These are phyloP conservation scores for Bretziella fagacearum DNA, from an alignment of 2,329 filamentous ascomycete genomes.

Conservation along the genomic window DNA sequence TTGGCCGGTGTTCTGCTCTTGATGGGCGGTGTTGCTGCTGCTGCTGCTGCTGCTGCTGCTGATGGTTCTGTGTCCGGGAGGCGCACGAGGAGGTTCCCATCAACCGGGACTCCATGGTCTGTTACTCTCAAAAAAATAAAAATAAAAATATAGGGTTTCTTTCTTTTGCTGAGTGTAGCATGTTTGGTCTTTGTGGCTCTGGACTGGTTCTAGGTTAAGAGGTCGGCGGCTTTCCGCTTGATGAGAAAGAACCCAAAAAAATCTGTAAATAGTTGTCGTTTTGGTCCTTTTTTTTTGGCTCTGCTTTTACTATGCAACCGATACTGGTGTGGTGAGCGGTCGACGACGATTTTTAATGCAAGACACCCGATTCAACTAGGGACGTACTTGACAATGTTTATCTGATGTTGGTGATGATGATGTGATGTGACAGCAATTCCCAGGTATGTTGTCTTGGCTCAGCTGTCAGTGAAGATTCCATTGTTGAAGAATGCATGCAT, in stretches of 20 bases:
- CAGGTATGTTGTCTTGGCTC: no score
- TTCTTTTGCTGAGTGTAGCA: neutral
- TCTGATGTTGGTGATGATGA: no score
- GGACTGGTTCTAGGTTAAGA: neutral
- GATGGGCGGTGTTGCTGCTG: conserved; percentile 2
- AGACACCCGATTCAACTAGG: neutral
- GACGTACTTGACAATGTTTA: neutral
- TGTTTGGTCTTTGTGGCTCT: neutral
- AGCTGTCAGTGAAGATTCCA: no score
- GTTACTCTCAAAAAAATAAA: conserved; percentile 14
- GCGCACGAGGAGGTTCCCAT: conserved; percentile 16
- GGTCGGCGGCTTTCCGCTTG: neutral
- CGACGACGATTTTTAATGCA: neutral
- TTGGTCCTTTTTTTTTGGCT: no score
- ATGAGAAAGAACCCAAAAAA: neutral
- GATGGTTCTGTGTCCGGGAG: conserved; percentile 11
- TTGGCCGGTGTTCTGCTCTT: conserved; percentile 1
- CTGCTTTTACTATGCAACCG: no score
- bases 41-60: no score
- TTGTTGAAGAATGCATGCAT: no score
- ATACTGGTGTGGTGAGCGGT: no score
- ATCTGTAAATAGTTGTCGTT: neutral
- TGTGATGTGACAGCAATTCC: no score
- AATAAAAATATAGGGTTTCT: neutral
- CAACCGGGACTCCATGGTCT: conserved; percentile 16